Base-by-base conservation (phyloP, 164 flowering plant species). In the Liquidambar formosana region DNA sequence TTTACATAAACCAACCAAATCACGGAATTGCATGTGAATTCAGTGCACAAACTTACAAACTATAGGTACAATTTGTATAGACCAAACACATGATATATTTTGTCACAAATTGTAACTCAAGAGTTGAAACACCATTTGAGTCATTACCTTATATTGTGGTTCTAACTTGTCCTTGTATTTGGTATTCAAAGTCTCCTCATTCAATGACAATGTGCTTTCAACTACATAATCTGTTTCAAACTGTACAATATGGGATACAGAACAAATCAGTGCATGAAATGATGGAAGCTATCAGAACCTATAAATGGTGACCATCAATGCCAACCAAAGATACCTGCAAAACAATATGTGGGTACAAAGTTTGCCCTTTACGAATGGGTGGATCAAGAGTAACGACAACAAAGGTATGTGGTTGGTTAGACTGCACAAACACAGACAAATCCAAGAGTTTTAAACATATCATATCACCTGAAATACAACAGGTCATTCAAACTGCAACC, bases 281-380 rank as follows among this genome's bases (percentile, higher is more conserved):
- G 4, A 45, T 9, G 18, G 6, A 13, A 21, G 59, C 48, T 45
- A 38, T 33, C 43, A 57, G 45, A 43, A 52, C 9, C 14, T 1
- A 21, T 19, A 44, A 67, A 8, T 45, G 4, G 8, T 10, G 0
- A n/a, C 10, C 10, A 41, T 8, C 6, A 68, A 67, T 18, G 33
- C 3, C 53, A 57, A 70, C 28, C 19, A 28, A 61, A n/a, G 54
- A 28, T 84, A 93, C 99, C 98, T 96, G 99, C 84, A 96, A 59
- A 25, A 96, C 99, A 74, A 96, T 90, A 78, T 96, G 99, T 10
- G 99, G 99, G 73, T 96, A 96, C 77, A 96, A 75, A 38, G 99
- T 96, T 79, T 96, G 98, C 21, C 99, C 99, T 70, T 96, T 96
- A 43, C 99, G 88, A 48, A 96, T 96, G 5, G 99, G 99, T 52